Evolutionary conservation across 1,284 basidiomycete species (phyloP).

Genomic region (Pseudozyma tsukubaensis): DNA sequence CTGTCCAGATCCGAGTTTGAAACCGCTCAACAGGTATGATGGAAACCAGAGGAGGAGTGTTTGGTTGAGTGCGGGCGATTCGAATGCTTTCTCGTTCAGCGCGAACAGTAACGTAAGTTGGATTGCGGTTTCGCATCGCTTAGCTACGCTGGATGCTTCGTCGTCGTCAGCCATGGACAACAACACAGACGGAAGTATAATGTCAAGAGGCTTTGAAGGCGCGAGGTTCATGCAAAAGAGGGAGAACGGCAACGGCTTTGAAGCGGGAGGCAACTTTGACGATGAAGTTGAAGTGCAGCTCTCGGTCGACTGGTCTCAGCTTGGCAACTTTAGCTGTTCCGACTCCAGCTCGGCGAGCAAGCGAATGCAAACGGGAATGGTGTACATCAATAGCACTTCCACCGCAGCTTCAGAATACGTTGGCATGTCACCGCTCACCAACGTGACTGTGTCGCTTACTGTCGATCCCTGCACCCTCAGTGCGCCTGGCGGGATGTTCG

Average conservation of each 20-base stretch:
- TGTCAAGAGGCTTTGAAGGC: neutral
- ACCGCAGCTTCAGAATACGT: constrained; percentile 10
- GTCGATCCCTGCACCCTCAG: constrained; percentile 73
- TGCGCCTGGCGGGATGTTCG: constrained; percentile 72
- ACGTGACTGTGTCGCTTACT: constrained; percentile 27
- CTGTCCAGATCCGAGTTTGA: constrained; percentile 27
- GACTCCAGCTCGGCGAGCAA: constrained; percentile 1
- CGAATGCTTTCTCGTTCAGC: constrained; percentile 14
- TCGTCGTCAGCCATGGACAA: neutral
- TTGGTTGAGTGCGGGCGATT: constrained; percentile 29
- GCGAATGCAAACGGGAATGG: constrained; percentile 17
- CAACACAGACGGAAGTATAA: neutral
- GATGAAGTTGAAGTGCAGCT: constrained; percentile 27
- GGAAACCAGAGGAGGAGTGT: constrained; percentile 22
- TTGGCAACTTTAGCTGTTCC: constrained; percentile 6
- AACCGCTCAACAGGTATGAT: constrained; percentile 17
- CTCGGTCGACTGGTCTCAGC: constrained; percentile 19
- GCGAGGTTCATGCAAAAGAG: constrained; percentile 10
- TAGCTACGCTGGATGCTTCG: constrained; percentile 4
- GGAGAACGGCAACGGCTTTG: constrained; percentile 8
- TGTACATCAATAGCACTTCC: constrained; percentile 32
- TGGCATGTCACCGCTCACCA: constrained; percentile 25
- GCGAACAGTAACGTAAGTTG: constrained; percentile 23
- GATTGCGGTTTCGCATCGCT: constrained; percentile 17
- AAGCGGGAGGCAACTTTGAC: constrained; percentile 27